A percentile compares a stretch with the other conserved stretches of the same genome.
Conservation (phyloP, 169 alveolate genomes). For the Cardiosporidium cionae region DNA sequence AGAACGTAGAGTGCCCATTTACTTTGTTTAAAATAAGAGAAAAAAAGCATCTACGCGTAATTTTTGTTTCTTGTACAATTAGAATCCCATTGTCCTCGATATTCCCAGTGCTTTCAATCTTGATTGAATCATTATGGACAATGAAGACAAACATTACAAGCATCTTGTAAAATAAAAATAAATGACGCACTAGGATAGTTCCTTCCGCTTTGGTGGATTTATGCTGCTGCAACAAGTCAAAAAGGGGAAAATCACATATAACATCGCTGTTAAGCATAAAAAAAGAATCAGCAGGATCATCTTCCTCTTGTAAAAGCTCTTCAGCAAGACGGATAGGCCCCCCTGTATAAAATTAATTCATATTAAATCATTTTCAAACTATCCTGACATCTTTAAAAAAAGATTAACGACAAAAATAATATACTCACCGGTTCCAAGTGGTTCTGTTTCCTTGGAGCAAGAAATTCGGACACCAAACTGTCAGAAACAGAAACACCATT, state of each 20-base stretch:
- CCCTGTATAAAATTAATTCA: no score
- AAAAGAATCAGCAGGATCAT: constrained; percentile 66
- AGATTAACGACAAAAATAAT: constrained; percentile 12
- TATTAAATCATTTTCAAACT: no score
- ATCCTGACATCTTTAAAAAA: neutral
- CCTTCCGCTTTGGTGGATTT: constrained; percentile 76
- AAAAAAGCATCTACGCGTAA: no score
- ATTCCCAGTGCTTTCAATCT: no score
- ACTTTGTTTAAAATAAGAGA: no score
- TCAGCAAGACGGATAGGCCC: constrained; percentile 83
- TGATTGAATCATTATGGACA: no score
- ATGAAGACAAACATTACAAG: no score
- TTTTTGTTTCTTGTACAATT: no score
- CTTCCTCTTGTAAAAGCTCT: constrained; percentile 59
- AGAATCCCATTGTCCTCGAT: no score
- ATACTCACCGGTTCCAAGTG: constrained; percentile 95
- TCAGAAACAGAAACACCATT: no score
- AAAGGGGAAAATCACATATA: constrained; percentile 90
- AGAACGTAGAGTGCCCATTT: no score
- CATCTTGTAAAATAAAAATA: no score
- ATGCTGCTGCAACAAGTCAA: constrained; percentile 83
- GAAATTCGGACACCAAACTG: constrained; percentile 80
- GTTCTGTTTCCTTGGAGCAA: constrained; percentile 85
- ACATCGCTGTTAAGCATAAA: constrained; percentile 92
- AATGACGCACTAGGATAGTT: constrained; percentile 69